Evolutionary conservation across 495 filamentous ascomycete genomes (phyloP), one percentile per base, ranked within the genome.

Genomic region (Rhizodiscina lignyota): DNA sequence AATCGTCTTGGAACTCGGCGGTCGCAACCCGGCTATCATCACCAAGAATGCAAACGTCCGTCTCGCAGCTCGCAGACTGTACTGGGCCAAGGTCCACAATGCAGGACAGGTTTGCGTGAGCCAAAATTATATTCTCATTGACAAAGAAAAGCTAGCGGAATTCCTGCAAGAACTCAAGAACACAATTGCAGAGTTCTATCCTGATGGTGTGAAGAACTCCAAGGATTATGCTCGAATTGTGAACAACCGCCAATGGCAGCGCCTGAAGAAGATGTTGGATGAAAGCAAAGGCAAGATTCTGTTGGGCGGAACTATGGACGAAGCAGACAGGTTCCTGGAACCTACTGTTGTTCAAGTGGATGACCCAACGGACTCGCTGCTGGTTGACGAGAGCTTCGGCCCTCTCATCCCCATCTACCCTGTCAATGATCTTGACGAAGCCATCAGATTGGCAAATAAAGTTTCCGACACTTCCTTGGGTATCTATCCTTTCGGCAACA

Each of bases 241-340:
- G 43, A 89, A 87, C 52, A 58, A 69, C 42, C 59, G 67, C 11
- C 70, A 84, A 39, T 96, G 84, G 56, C 60, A 69, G 26, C 74
- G 87, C n/a, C 65, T 96, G 23, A 91, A 89, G 69, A 66, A 67
- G 31, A 82, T 94, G 78, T 58, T 97, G 13, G 81, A 92, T 49
- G 66, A 71, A 36, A 78, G 72, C 30, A 69, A 68, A 39, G 89
- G 91, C 53, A 77, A 79, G 60, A 85, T 96, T 36, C 52, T 93
- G 28, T 61, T 92, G 49, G 86, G 86, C 34, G 86, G 86, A 19
- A 67, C 73, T 34, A 73, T 79, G 61, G 80, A 92, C 48, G 78
- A 81, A 58, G 57, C 59, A 44, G 73, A 84, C 28, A 70, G 72
- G 30, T 93, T 74, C 51, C 83, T 97, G 41, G 79, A 84, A 49